Evolutionary conservation across 78 protist species (phyloP).

Genomic region (Neovahlkampfia damariscottae): DNA sequence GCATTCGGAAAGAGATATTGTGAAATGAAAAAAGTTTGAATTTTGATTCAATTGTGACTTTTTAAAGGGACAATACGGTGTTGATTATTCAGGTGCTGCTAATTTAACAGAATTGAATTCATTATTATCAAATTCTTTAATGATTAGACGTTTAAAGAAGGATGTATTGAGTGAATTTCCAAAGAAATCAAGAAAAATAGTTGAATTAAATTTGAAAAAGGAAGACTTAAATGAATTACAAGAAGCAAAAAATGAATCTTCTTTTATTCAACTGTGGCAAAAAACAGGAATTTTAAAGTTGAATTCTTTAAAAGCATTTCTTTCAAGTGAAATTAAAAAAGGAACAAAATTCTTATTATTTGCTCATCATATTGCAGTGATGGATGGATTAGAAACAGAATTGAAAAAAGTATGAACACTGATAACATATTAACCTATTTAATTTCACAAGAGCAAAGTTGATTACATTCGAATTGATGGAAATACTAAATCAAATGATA

Average conservation of each 20-base stretch:
- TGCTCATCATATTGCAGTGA: slow-evolving; percentile 39
- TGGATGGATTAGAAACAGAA: slow-evolving; percentile 20
- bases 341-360: slow-evolving; percentile 30
- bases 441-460: neutral
- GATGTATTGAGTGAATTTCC: slow-evolving; percentile 66
- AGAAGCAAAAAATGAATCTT: too few species aligned
- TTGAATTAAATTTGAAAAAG: too few species aligned
- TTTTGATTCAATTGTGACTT: slow-evolving; percentile 19
- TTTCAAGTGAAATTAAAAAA: too few species aligned
- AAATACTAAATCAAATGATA: neutral
- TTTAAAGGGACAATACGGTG: slow-evolving; percentile 20
- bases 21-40: slow-evolving; percentile 5
- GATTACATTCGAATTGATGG: slow-evolving; percentile 53
- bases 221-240: too few species aligned
- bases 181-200: slow-evolving; percentile 42
- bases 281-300: too few species aligned
- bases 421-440: too few species aligned
- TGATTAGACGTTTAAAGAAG: slow-evolving; percentile 69
- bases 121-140: slow-evolving; percentile 25
- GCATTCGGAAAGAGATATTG: slow-evolving; percentile 40
- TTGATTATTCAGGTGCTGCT: slow-evolving; percentile 42
- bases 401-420: too few species aligned
- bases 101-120: slow-evolving; percentile 60
- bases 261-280: too few species aligned
- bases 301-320: too few species aligned